Conservation (phyloP, 306 rosid genomes). For the Vigna angularis region DNA sequence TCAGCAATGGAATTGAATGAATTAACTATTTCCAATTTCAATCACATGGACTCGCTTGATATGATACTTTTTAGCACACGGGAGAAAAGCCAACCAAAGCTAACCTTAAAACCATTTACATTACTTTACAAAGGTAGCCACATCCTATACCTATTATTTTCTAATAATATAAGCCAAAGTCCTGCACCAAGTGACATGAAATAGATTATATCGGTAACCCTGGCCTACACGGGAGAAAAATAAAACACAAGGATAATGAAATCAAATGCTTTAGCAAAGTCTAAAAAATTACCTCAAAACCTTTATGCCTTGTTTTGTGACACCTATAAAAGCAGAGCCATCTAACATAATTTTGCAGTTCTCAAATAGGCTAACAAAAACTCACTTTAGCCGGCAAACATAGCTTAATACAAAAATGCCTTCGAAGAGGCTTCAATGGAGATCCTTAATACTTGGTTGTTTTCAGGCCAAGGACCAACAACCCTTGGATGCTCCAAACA, state of each 20-base stretch:
- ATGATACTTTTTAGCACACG: neutral
- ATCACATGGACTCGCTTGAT: conserved; percentile 39
- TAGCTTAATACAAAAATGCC: conserved; percentile 47
- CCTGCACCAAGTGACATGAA: conserved; percentile 31
- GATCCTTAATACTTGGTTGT: conserved; percentile 61
- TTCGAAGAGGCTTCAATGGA: conserved; percentile 51
- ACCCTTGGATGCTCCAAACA: conserved; percentile 41
- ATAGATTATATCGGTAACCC: neutral
- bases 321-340: conserved; percentile 40
- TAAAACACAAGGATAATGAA: conserved; percentile 10
- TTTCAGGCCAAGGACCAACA: conserved; percentile 44
- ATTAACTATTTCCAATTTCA: conserved; percentile 22
- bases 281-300: conserved; percentile 11
- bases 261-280: conserved; percentile 37
- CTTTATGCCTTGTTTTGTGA: conserved; percentile 29
- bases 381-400: conserved; percentile 22
- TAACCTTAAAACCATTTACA: conserved; percentile 30
- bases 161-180: neutral
- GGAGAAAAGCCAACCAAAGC: conserved; percentile 3
- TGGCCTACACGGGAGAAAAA: conserved; percentile 39
- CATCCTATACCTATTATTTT: neutral
- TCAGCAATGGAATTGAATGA: neutral
- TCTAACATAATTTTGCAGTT: conserved; percentile 39
- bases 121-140: conserved; percentile 18
- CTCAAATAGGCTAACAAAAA: conserved; percentile 35